Base-by-base conservation (phyloP, 352 stramenopile genomes). In the Globisporangium takayamanum region DNA sequence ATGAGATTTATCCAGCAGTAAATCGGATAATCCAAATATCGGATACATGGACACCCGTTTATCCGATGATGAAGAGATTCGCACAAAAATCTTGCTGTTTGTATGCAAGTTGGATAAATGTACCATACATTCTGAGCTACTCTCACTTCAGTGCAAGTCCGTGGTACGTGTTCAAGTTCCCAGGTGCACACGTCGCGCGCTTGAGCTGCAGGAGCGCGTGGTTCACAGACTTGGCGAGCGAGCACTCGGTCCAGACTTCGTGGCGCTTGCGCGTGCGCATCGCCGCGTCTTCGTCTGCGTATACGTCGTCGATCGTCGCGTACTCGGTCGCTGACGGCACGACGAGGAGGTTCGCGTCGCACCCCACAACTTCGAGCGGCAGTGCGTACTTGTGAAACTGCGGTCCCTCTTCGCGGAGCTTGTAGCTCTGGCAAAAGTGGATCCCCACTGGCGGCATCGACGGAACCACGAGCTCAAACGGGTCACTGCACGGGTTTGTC, bases 351-450 rank as follows among this genome's bases (percentile, higher is more conserved):
- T 69, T 57, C 4, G 71, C 56, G n/a, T 51, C 39, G 37, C 57
- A 62, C 26, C 20, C 33, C 55, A 53, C 5, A 61, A 69, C 48
- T 28, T 60, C 48, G 16, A 26, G 33, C 1, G 61, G 61, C 12
- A 69, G 12, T 5, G 20, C 76, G 46, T 75, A 73, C 64, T 80
- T 82, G 59, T 73, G 72, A 46, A 78, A 74, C 42, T 75, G 67
- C 10, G 70, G 70, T 7, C 72, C 59, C 33, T 69, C 59, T 3
- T 70, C 55, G 4, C 64, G 67, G 53, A 73, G 53, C 18, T 76
- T 69, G 57, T 85, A 84, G 47, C 44, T 62, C 63, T 16, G 73
- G 52, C 66, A 87, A 54, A 80, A 87, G 56, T 87, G 74, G 16
- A 86, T 57, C 0, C 55, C 63, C 28, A 82, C 66, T 8, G 76